These are phyloP conservation scores for Aspergillus floridensis DNA, from an alignment of 2,329 filamentous ascomycete species.

Conservation along the genomic window DNA sequence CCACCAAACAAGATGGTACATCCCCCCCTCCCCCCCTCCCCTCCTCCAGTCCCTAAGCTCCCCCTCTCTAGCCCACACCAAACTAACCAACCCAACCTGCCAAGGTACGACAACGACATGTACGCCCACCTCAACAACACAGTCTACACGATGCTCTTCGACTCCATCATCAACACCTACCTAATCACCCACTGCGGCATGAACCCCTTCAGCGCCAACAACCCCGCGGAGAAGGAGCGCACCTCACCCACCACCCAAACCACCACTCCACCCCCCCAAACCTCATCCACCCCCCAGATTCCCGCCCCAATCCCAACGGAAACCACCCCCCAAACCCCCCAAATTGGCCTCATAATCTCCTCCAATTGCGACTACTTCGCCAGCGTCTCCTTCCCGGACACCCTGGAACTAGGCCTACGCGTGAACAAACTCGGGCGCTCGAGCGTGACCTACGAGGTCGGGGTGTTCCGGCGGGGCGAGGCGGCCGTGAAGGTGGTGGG, in stretches of 20 bases:
- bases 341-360: conserved; percentile 82
- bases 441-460: conserved; percentile 88
- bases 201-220: conserved; percentile 61
- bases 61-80: neutral
- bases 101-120: conserved; percentile 90
- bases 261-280: neutral
- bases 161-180: conserved; percentile 86
- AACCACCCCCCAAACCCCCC: conserved; percentile 34
- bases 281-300: too few relatives aligned
- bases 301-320: conserved; percentile 10
- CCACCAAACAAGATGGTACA: conserved; percentile 81
- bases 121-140: conserved; percentile 92
- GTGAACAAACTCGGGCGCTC: conserved; percentile 82
- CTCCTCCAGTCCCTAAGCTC: neutral
- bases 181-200: conserved; percentile 75
- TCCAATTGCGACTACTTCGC: conserved; percentile 83
- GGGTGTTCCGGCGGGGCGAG: conserved; percentile 72
- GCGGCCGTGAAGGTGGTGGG: conserved; percentile 79
- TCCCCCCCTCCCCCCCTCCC: neutral
- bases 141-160: conserved; percentile 82
- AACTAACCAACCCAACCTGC: neutral
- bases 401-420: conserved; percentile 76
- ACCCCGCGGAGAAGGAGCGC: neutral
- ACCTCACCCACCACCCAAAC: neutral
- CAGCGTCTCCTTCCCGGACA: conserved; percentile 74